phyloP scores from a whole-genome alignment of 2,329 filamentous ascomycete genomes.

The Bipolaris victoriae region DNA sequence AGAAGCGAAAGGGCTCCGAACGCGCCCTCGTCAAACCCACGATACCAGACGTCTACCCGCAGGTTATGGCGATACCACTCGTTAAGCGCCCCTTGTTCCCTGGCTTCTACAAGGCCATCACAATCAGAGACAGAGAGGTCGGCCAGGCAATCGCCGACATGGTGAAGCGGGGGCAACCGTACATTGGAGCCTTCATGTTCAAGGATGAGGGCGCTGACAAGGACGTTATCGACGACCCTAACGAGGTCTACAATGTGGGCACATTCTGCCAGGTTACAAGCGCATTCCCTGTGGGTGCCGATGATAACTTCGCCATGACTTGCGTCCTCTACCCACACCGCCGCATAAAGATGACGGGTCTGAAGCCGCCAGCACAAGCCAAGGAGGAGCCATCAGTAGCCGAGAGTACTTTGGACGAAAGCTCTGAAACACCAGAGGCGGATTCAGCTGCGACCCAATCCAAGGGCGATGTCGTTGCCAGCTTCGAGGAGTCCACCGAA shows the following conservation, averaged over 20 bases:
- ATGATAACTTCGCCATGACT: slow-evolving; percentile 83
- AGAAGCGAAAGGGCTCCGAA: slow-evolving; percentile 75
- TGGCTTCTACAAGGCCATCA: slow-evolving; percentile 98
- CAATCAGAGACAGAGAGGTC: slow-evolving; percentile 90
- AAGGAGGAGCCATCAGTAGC: slow-evolving; percentile 39
- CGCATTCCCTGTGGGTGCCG: slow-evolving; percentile 81
- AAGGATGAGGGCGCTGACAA: slow-evolving; percentile 95
- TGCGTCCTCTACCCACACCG: slow-evolving; percentile 96
- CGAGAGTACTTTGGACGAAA: slow-evolving; percentile 52
- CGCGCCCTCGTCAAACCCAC: slow-evolving; percentile 83
- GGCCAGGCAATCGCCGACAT: slow-evolving; percentile 92
- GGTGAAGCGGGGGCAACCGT: slow-evolving; percentile 95
- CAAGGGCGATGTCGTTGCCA: slow-evolving; percentile 87
- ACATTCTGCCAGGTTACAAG: slow-evolving; percentile 98
- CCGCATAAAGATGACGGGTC: slow-evolving; percentile 84
- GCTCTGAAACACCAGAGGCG: slow-evolving; percentile 53
- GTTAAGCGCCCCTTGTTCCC: slow-evolving; percentile 92
- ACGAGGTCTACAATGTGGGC: slow-evolving; percentile 93
- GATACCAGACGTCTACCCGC: slow-evolving; percentile 93
- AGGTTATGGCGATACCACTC: slow-evolving; percentile 97
- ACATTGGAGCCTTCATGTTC: slow-evolving; percentile 95
- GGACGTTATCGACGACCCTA: slow-evolving; percentile 86
- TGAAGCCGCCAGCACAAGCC: slow-evolving; percentile 70
- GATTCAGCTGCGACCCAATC: slow-evolving; percentile 56
- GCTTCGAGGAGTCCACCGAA: slow-evolving; percentile 84